A percentile compares a stretch with the other conserved stretches of the same genome.
phyloP scores from a whole-genome alignment of 108 stramenopile genomes.

The Aurantiochytrium sp. region DNA sequence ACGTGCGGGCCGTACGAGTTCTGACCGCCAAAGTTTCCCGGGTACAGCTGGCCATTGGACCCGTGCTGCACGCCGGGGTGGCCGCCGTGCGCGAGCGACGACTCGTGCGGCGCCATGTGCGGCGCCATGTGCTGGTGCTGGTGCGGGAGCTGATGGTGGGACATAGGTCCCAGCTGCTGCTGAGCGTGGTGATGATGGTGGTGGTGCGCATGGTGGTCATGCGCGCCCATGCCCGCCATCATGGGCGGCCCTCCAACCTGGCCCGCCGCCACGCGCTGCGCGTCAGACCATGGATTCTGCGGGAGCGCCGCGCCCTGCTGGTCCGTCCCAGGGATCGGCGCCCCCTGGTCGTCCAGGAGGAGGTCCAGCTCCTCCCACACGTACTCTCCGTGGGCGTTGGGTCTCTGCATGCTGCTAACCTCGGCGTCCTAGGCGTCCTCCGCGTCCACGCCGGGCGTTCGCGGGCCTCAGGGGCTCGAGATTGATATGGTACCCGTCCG shows the following conservation, averaged over 20 bases:
- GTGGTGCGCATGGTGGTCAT: not conserved
- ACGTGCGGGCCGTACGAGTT: too few species aligned
- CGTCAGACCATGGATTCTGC: not conserved
- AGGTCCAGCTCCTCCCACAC: constrained; percentile 32
- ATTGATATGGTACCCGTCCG: too few species aligned
- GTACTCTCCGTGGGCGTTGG: not conserved
- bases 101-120: not conserved
- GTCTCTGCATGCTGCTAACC: not conserved
- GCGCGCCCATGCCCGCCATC: not conserved
- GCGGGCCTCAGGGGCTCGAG: too few species aligned
- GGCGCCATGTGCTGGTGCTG: not conserved
- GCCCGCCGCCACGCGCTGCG: not conserved
- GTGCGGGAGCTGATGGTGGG: not conserved
- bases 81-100: too few species aligned
- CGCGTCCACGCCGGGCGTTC: too few species aligned
- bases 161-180: not conserved
- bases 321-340: not conserved
- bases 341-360: constrained; percentile 9
- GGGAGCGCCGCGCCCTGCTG: not conserved
- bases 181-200: not conserved
- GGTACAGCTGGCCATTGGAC: too few species aligned
- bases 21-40: too few species aligned
- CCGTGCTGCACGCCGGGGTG: too few species aligned
- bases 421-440: too few species aligned
- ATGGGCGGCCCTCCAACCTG: not conserved